A percentile compares a stretch with the other conserved stretches of the same genome.
phyloP scores from a whole-genome alignment of 768 basidiomycete genomes.

The Tephrocybe sp. region DNA sequence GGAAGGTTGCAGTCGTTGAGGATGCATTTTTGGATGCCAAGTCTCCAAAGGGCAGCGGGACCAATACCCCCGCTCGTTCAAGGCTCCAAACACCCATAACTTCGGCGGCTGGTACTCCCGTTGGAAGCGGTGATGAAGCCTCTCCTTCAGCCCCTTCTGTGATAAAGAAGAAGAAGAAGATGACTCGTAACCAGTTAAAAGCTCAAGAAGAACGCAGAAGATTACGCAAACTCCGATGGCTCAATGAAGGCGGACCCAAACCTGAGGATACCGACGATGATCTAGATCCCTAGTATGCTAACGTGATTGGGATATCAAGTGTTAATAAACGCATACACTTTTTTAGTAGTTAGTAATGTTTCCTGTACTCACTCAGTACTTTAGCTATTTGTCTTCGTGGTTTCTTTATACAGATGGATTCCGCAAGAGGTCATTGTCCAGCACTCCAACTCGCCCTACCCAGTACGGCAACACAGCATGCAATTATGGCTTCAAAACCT shows the following conservation, averaged over 20 bases:
- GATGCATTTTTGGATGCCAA: conserved; percentile 76
- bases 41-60: conserved; percentile 68
- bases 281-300: conserved; percentile 4
- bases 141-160: conserved; percentile 32
- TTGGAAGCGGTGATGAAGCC: conserved; percentile 77
- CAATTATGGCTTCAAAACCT: too few species aligned
- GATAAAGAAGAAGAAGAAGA: conserved; percentile 84
- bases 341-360: not conserved
- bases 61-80: conserved; percentile 72
- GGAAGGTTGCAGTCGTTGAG: conserved; percentile 84
- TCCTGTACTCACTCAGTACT: not conserved
- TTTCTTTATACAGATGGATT: too few species aligned
- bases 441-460: too few species aligned
- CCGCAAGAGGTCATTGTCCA: too few species aligned
- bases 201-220: conserved; percentile 84
- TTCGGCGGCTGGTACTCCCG: conserved; percentile 74
- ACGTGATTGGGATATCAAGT: not conserved
- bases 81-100: conserved; percentile 68
- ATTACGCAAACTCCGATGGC: conserved; percentile 79
- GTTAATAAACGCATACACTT: too few species aligned
- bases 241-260: conserved; percentile 77
- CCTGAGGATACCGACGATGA: conserved; percentile 85
- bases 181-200: conserved; percentile 88
- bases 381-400: not conserved
- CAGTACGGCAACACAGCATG: too few species aligned